Conservation (phyloP, 768 basidiomycete genomes). For the Rhizopogon roseolus region DNA sequence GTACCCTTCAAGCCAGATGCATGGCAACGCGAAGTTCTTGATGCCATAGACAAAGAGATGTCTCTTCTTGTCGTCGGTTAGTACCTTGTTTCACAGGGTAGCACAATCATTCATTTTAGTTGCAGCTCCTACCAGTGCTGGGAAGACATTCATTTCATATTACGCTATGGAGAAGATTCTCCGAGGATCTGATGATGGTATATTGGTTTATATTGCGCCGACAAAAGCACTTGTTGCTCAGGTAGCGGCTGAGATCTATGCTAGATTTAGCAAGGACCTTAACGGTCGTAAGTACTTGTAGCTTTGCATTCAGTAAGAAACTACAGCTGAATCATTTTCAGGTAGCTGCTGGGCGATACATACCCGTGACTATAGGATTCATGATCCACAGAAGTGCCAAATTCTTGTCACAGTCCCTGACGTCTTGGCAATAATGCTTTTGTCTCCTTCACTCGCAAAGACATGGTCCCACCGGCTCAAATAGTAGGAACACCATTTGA, state of each 20-base stretch:
- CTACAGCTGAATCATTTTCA: constrained; percentile 17
- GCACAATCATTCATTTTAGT: background rate
- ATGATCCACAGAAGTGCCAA: constrained; percentile 64
- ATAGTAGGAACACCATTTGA: constrained; percentile 31
- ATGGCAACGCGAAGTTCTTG: constrained; percentile 66
- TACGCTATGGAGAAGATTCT: constrained; percentile 74
- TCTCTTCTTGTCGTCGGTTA: constrained; percentile 66
- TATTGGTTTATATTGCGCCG: constrained; percentile 70
- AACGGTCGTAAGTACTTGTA: constrained; percentile 34
- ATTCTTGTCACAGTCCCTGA: constrained; percentile 75
- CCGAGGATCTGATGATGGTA: constrained; percentile 56
- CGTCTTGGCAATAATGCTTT: constrained; percentile 61
- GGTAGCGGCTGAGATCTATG: constrained; percentile 71
- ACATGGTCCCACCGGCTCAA: constrained; percentile 61
- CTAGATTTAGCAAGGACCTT: constrained; percentile 55
- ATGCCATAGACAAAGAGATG: constrained; percentile 51
- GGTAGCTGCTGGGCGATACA: constrained; percentile 63
- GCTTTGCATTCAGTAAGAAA: background rate
- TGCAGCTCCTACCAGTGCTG: constrained; percentile 64
- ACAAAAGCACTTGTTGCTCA: constrained; percentile 73
- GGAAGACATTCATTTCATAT: constrained; percentile 75
- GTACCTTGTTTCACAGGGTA: constrained; percentile 12
- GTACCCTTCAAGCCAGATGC: constrained; percentile 65
- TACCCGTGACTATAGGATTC: constrained; percentile 57
- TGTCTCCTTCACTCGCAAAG: constrained; percentile 59